Conservation (phyloP, 2,329 filamentous ascomycete species). For the Tothia fuscella region DNA sequence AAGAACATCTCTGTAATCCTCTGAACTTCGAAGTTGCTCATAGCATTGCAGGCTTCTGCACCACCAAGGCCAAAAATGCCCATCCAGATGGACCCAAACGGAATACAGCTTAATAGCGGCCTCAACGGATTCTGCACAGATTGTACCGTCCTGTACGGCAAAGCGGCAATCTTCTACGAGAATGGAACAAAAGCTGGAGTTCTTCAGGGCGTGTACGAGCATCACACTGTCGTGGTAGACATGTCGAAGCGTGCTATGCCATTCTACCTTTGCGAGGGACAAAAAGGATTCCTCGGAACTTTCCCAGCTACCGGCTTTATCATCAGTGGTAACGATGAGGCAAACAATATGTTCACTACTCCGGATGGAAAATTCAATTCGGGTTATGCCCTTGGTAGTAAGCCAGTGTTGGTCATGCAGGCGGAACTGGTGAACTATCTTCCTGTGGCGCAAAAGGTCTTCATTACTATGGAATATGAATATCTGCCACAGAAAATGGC, state of each 20-base stretch:
- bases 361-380: conserved; percentile 7
- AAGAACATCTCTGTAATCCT: neutral
- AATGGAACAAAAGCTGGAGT: conserved; percentile 2
- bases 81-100: conserved; percentile 9
- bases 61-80: neutral
- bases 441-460: conserved; percentile 1
- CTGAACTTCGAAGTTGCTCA: too few relatives aligned
- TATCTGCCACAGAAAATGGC: neutral
- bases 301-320: conserved; percentile 8
- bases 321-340: conserved; percentile 8
- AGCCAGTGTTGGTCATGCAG: neutral
- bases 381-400: conserved; percentile 5
- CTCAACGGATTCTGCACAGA: conserved; percentile 7
- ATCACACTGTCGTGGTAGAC: conserved; percentile 9
- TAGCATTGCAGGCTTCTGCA: too few relatives aligned
- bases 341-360: conserved; percentile 7
- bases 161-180: conserved; percentile 2
- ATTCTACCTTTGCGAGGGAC: conserved; percentile 8
- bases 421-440: conserved; percentile 7
- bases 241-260: conserved; percentile 3
- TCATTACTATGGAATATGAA: conserved; percentile 8
- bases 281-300: conserved; percentile 7
- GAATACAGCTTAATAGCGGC: conserved; percentile 1
- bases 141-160: conserved; percentile 7
- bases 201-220: conserved; percentile 2